Evolutionary conservation across 805 yeast species (phyloP).

Genomic region (Wickerhamomyces chambardii): DNA sequence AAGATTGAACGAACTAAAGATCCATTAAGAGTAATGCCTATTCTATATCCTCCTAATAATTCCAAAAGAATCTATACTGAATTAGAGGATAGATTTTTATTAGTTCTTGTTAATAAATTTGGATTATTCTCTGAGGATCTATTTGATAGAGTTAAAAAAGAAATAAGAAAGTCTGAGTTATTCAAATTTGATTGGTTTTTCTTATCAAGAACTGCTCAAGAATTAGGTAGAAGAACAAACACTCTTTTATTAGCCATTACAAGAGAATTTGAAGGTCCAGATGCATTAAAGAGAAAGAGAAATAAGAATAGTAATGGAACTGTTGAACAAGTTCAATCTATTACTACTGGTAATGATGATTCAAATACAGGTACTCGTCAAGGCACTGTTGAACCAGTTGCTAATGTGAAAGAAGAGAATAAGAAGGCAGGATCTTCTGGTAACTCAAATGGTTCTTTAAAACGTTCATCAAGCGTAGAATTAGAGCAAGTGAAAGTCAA

Average conservation of each 20-base stretch:
- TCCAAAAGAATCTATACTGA: slow-evolving; percentile 67
- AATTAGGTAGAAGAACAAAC: slow-evolving; percentile 58
- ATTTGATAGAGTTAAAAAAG: slow-evolving; percentile 57
- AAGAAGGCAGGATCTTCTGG: not conserved
- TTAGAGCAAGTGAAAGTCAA: slow-evolving; percentile 1
- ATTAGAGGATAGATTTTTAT: slow-evolving; percentile 60
- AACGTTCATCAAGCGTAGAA: not conserved
- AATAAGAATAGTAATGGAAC: slow-evolving; percentile 8
- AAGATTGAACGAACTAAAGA: slow-evolving; percentile 46
- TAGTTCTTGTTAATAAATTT: slow-evolving; percentile 50
- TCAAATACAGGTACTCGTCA: slow-evolving; percentile 20
- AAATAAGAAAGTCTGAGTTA: slow-evolving; percentile 45
- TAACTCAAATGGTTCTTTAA: not conserved
- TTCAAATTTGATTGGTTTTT: slow-evolving; percentile 72
- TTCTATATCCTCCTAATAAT: slow-evolving; percentile 77
- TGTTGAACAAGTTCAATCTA: slow-evolving; percentile 1
- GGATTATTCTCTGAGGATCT: slow-evolving; percentile 55
- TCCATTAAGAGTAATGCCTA: slow-evolving; percentile 53
- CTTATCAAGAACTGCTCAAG: slow-evolving; percentile 62
- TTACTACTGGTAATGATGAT: slow-evolving; percentile 2
- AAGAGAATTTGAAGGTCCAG: slow-evolving; percentile 60
- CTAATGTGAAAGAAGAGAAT: not conserved
- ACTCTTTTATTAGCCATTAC: slow-evolving; percentile 61
- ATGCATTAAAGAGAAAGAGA: slow-evolving; percentile 40
- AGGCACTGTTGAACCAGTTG: slow-evolving; percentile 19